These are phyloP conservation scores for Leptodontidium sp. DNA, from an alignment of 2,329 filamentous ascomycete species.

Conservation along the genomic window DNA sequence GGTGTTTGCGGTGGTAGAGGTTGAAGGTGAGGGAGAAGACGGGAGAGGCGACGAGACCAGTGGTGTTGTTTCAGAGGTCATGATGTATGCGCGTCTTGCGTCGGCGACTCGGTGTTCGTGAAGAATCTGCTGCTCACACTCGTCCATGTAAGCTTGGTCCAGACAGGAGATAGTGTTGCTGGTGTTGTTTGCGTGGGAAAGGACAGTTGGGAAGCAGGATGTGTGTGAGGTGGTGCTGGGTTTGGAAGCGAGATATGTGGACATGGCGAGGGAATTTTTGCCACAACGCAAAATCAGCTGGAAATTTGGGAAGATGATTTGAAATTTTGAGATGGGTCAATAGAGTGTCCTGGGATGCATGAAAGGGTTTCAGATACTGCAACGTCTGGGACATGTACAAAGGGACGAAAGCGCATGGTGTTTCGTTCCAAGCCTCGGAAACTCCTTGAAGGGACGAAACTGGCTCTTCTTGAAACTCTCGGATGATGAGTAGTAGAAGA, in stretches of 20 bases:
- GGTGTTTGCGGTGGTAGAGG: neutral
- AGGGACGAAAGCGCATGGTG: neutral
- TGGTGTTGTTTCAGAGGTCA: neutral
- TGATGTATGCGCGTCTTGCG: neutral
- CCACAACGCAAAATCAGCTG: neutral
- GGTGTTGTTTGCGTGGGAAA: neutral
- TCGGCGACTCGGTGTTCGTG: conserved; percentile 24
- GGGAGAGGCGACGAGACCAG: neutral
- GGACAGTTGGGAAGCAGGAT: neutral
- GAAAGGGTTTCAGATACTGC: neutral
- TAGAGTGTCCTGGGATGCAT: neutral
- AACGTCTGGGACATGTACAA: conserved; percentile 11
- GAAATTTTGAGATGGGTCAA: neutral
- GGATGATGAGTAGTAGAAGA: too few species aligned
- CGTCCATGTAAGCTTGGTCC: conserved; percentile 23
- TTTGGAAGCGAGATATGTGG: neutral
- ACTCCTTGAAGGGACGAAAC: neutral
- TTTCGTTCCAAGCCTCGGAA: neutral
- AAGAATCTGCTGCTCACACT: conserved; percentile 31
- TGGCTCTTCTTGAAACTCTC: too few species aligned
- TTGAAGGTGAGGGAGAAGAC: neutral
- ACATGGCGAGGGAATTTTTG: neutral
- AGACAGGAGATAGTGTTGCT: neutral
- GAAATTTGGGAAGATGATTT: neutral
- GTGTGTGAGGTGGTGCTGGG: neutral